Conservation (phyloP, 2,329 filamentous ascomycete genomes). For the Keithomyces neogunnii region DNA sequence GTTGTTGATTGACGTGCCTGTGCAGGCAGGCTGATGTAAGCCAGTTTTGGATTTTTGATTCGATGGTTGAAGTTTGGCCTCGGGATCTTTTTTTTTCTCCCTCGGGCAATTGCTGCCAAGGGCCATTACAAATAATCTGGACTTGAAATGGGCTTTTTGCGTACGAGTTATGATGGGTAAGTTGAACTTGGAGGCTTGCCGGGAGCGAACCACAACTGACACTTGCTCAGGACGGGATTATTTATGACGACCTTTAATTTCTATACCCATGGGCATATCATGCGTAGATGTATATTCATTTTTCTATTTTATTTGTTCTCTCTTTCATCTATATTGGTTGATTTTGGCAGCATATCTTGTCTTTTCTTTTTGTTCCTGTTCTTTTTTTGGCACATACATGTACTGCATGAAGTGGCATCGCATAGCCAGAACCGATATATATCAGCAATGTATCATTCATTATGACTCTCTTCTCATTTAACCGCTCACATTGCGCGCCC, state of each 20-base stretch:
- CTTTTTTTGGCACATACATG: not conserved
- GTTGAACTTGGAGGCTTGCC: not conserved
- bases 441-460: not conserved
- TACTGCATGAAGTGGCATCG: not conserved
- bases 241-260: conserved; percentile 1
- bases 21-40: conserved; percentile 2
- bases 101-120: not conserved
- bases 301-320: conserved; percentile 1
- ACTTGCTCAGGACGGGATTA: conserved; percentile 1
- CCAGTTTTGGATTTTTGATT: not conserved
- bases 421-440: not conserved
- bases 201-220: not conserved
- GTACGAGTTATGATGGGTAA: conserved; percentile 2
- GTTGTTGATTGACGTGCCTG: conserved; percentile 24
- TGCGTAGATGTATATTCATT: not conserved
- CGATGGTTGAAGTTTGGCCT: not conserved
- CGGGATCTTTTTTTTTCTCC: not conserved
- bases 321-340: not conserved
- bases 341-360: not conserved
- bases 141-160: not conserved
- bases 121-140: too few species aligned
- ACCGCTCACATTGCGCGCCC: not conserved
- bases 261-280: conserved; percentile 4
- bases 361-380: not conserved
- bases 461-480: not conserved